Conservation (phyloP, 139 green algal genomes). For the Chlorella sp. region DNA sequence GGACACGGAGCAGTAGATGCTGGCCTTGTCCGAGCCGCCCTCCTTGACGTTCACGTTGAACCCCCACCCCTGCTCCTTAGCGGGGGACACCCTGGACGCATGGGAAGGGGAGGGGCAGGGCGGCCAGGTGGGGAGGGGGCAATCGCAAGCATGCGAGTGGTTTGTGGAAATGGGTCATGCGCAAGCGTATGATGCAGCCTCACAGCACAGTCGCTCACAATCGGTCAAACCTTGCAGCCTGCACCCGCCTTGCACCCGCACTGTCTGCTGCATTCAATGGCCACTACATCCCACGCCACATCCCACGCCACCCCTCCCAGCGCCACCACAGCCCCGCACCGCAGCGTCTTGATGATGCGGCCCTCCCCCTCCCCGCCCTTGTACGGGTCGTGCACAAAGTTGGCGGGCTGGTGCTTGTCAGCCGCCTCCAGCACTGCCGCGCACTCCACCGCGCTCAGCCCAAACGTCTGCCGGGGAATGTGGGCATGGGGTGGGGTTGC, state of each 20-base stretch:
- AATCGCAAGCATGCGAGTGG: not conserved
- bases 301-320: not conserved
- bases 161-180: too few relatives aligned
- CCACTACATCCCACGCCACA: too few relatives aligned
- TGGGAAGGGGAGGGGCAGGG: not conserved
- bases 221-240: too few relatives aligned
- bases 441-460: conserved; percentile 46
- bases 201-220: too few relatives aligned
- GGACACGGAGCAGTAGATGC: conserved; percentile 28
- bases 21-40: not conserved
- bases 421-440: conserved; percentile 38
- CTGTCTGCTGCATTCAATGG: too few relatives aligned
- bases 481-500: not conserved
- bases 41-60: conserved; percentile 38
- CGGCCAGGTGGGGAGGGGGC: not conserved
- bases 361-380: conserved; percentile 24
- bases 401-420: not conserved
- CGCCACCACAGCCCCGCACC: not conserved
- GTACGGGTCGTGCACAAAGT: conserved; percentile 52
- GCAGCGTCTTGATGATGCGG: not conserved
- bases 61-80: conserved; percentile 30
- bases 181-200: too few relatives aligned
- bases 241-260: too few relatives aligned
- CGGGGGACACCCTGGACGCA: not conserved
- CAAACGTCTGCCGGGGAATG: conserved; percentile 47